Evolutionary conservation across 345 rosid genomes (phyloP), one percentile per base, ranked within the genome.

Genomic region (Toxicodendron radicans): DNA sequence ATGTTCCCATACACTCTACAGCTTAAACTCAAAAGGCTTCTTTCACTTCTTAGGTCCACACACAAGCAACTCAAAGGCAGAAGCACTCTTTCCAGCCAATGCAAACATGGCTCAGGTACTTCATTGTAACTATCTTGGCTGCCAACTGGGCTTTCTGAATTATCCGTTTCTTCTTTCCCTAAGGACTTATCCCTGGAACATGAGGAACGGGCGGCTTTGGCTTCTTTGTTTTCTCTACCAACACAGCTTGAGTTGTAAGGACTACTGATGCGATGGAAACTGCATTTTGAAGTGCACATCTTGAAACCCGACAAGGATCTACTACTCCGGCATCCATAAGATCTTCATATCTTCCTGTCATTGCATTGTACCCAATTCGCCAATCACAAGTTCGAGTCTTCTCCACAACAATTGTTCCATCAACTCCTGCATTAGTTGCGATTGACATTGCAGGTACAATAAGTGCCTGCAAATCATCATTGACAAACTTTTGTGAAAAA

Each of bases 201-300:
- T 58, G 72, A 32, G 95, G 97, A 65, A 89, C 67, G 11, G 78
- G 77, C 20, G 97, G 92, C 79, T 85, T 80, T 64, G 90, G 89
- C 75, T 60, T 66, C 87, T 79, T 94, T 72, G 71, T 80, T 68
- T 88, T 92, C 54, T 94, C 97, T 58, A 88, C 92, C 33, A 94
- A 46, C 58, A 83, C 86, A n/a, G 98, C 98, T 89, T 91, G 91
- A 58, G 97, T 89, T 41, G 92, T 92, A 68, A 91, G 87, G 70
- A 91, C 82, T 51, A 91, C 56, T 14, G 92, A 97, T 4, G 97
- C 92, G 79, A 95, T 80, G 56, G 97, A 94, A 74, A 82, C 93
- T 7, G 98, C 97, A 70, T 82, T 90, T 66, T 92, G 90, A 64
- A 94, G 87, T 1, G 97, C 97, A 53, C 91, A 89, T 76, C 93